These are phyloP conservation scores for Butyriboletus appendiculatus DNA, from an alignment of 1,284 basidiomycete species.

Conservation along the genomic window DNA sequence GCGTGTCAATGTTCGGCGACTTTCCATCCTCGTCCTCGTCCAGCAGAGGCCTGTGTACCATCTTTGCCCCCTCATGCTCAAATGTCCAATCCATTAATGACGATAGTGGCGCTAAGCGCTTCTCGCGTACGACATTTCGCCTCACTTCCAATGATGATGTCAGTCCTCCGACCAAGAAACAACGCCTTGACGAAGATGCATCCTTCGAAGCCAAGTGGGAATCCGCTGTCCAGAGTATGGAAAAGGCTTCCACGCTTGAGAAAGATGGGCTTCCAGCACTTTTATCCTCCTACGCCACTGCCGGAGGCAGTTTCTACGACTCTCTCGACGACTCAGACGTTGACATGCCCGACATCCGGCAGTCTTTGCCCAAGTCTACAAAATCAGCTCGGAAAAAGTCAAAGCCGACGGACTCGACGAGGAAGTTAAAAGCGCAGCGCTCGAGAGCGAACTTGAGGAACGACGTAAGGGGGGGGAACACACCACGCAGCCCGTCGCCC, in stretches of 20 bases:
- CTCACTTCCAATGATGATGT: constrained; percentile 25
- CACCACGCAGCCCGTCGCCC: constrained; percentile 35
- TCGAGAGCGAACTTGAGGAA: constrained; percentile 19
- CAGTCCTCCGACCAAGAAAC: constrained; percentile 44
- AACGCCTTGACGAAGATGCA: constrained; percentile 32
- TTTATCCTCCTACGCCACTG: constrained; percentile 34
- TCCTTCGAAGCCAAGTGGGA: constrained; percentile 37
- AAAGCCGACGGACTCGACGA: constrained; percentile 10
- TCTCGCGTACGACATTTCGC: constrained; percentile 28
- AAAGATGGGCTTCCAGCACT: constrained; percentile 46
- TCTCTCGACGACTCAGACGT: constrained; percentile 28
- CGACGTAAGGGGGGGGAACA: background rate
- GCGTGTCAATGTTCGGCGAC: constrained; percentile 34
- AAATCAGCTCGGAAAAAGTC: constrained; percentile 4
- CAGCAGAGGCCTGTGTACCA: constrained; percentile 28
- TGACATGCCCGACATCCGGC: constrained; percentile 21
- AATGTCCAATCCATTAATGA: constrained; percentile 21
- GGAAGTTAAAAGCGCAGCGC: constrained; percentile 18
- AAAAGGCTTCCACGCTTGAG: constrained; percentile 37
- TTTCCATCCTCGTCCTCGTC: constrained; percentile 28
- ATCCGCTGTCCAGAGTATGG: constrained; percentile 41
- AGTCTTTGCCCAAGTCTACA: background rate
- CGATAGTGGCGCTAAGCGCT: constrained; percentile 26
- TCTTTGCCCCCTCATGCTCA: constrained; percentile 25
- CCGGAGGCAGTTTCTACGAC: constrained; percentile 21